Evolutionary conservation across 148 eudicot species (phyloP), one percentile per base, ranked within the genome.

Genomic region (Rhododendron williamsianum): DNA sequence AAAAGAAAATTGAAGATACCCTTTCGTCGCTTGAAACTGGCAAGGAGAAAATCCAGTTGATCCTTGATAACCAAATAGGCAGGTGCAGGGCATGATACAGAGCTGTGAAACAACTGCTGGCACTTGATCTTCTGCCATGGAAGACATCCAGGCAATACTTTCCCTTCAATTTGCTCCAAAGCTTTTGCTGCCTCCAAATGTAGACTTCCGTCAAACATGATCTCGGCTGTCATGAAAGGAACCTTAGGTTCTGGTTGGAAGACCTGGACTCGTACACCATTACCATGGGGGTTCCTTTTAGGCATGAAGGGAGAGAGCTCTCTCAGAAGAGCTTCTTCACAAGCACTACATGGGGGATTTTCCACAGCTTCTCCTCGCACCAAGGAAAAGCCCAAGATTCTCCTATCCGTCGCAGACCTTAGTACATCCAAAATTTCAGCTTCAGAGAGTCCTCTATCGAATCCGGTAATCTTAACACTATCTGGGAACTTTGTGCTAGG

Each of bases 171-270:
- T 54, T 93, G 93, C 90, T 95, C 98, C 89, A 97, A 90, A 49
- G 99, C 99, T 88, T 90, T 93, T 45, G 99, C 99, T 35, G 98
- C 98, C 91, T 97, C 99, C 91, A 97, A 88, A 92, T 95, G 98
- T 30, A 95, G 85, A 87, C 91, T 92, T 74, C 98, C 98, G 81
- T 97, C 95, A 87, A 97, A 97, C 21, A 88, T 91, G 67, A 97
- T 91, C 85, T 83, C 27, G 63, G 99, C 99, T 91, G 71, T 92
- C 92, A 91, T 92, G 88, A 81, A 92, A 71, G 46, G 23, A 86
- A 94, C 94, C 84, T 87, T 91, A 1, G 92, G 95, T 56, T 92
- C 89, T n/a, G 98, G 96, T 0, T 82, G 88, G 41, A 87, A 90
- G 74, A 97, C 98, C 90, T 92, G 93, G 65, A 97, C 95, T 86